Base-by-base conservation (phyloP, 768 basidiomycete genomes). In the Naganishia vaughanmartiniae region DNA sequence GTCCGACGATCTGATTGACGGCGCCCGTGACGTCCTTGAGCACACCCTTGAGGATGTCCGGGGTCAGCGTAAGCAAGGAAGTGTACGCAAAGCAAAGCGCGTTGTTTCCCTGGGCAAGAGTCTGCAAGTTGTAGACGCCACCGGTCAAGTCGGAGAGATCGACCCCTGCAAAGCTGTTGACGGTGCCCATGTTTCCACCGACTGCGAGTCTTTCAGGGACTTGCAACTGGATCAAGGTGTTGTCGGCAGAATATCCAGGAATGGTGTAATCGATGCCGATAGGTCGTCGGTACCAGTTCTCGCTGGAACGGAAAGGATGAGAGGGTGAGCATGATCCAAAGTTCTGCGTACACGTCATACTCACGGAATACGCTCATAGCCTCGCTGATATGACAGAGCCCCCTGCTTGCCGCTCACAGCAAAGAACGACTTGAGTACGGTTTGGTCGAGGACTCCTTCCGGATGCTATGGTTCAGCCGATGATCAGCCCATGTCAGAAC, bases 211-310 rank as follows among this genome's bases (percentile, higher is more conserved):
- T 34, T n/a, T 69, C 68, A 17, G 56, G 68, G 14, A 69, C 68
- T 26, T 54, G 54, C 10, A 58, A 45, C 31, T 58, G 55, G 19
- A 69, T 28, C 10, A 48, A 15, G 19, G 24, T 28, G 24, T 54
- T 31, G 19, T 69, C 68, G 56, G 45, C 36, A 4, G 57, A 19
- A 26, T 57, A 69, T 36, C 26, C 68, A 17, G 68, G 68, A 21
- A 69, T 69, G 42, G 56, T 46, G 55, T 69, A 69, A 12, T 69
- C 68, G 42, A 33, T 55, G 11, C 68, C 68, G 45, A 69, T 69
- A 26, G 68, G 68, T 53, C 68, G 68, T 14, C 68, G 68, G 42
- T 69, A 69, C 68, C 68, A 69, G 45, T 69, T 69, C 31, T 58
- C 45, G 7, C 67, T 68, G 36, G 7, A 3, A 11, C 0, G 14